Conservation (phyloP, 148 eudicot genomes). For the Rhododendron ferrugineum region DNA sequence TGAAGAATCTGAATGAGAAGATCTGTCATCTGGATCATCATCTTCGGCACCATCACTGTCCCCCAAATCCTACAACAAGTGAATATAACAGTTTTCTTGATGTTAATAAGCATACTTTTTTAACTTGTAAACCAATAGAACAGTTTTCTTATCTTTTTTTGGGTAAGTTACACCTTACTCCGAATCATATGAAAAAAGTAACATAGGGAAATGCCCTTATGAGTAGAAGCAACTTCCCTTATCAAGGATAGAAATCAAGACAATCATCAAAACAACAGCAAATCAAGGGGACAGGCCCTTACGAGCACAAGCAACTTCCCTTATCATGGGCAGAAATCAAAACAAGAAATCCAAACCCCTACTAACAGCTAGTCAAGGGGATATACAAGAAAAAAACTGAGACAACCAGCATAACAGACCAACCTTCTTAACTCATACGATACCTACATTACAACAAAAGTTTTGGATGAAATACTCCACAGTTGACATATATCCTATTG, state of each 20-base stretch:
- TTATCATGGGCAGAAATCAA: neutral
- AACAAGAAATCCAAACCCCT: neutral
- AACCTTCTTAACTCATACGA: neutral
- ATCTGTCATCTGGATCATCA: slow-evolving; percentile 25
- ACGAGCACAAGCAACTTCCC: neutral
- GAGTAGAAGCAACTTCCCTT: neutral
- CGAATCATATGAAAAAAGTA: neutral
- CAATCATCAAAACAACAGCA: neutral
- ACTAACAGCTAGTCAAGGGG: neutral
- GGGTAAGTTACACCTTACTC: neutral
- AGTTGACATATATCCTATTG: neutral
- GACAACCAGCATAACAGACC: neutral
- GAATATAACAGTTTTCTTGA: neutral
- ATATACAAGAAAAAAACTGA: neutral
- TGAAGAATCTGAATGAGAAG: slow-evolving; percentile 33
- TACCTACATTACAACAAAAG: neutral
- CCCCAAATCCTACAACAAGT: slow-evolving; percentile 36
- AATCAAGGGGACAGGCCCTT: neutral
- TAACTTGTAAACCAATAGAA: neutral
- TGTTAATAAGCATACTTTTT: neutral
- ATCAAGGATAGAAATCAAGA: neutral
- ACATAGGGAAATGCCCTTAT: neutral
- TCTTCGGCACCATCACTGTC: slow-evolving; percentile 42
- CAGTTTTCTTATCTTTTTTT: neutral
- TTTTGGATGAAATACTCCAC: neutral